These are phyloP conservation scores for Ophiosphaerella korrae DNA, from an alignment of 2,329 filamentous ascomycete species.

Conservation along the genomic window DNA sequence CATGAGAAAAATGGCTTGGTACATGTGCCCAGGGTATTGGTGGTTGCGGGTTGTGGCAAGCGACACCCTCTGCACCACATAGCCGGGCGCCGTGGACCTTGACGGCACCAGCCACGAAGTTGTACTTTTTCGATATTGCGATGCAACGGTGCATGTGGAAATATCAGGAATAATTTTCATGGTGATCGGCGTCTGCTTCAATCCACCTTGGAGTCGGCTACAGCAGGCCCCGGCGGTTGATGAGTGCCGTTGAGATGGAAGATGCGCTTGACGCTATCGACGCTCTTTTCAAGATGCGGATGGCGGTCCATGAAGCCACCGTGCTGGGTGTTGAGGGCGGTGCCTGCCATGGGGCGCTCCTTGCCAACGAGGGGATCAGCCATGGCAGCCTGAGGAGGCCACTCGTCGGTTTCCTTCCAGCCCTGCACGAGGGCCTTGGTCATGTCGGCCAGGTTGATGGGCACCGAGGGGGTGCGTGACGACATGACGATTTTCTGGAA, in stretches of 20 bases:
- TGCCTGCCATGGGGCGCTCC: slow-evolving; percentile 32
- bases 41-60: too few species aligned
- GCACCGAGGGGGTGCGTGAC: slow-evolving; percentile 79
- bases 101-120: too few species aligned
- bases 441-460: slow-evolving; percentile 85
- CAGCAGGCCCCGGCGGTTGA: background rate
- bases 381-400: slow-evolving; percentile 71
- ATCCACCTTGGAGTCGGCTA: background rate
- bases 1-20: too few species aligned
- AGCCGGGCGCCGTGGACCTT: too few species aligned
- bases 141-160: too few species aligned
- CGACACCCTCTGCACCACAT: too few species aligned
- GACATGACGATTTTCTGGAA: slow-evolving; percentile 89
- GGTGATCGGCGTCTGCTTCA: background rate
- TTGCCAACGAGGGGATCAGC: slow-evolving; percentile 53
- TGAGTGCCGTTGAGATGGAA: slow-evolving; percentile 44
- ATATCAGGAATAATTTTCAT: too few species aligned
- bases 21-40: too few species aligned
- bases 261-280: slow-evolving; percentile 53
- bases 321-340: slow-evolving; percentile 18
- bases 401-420: slow-evolving; percentile 92
- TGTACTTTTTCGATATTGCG: too few species aligned
- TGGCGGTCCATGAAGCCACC: slow-evolving; percentile 44
- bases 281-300: slow-evolving; percentile 50
- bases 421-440: slow-evolving; percentile 80